Conservation (phyloP, 1,284 basidiomycete species). For the Ceratobasidium sp. region DNA sequence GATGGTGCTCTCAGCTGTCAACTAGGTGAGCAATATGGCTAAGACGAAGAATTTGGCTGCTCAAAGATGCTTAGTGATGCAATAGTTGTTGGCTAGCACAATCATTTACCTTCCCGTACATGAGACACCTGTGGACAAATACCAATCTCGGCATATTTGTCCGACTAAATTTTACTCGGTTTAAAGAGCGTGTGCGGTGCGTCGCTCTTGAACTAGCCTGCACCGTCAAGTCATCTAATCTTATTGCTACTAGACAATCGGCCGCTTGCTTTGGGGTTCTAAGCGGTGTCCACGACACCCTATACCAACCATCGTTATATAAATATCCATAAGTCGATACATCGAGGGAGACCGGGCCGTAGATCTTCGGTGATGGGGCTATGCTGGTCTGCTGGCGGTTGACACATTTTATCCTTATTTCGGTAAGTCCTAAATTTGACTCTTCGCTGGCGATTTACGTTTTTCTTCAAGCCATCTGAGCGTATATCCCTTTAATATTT, state of each 20-base stretch:
- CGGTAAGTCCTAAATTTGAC: background rate
- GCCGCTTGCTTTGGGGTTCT: too few species aligned
- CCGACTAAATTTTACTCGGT: too few species aligned
- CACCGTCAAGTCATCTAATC: too few species aligned
- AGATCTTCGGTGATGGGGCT: too few species aligned
- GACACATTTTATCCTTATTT: background rate
- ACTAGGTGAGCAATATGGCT: background rate
- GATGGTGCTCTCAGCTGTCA: background rate
- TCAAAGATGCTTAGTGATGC: background rate
- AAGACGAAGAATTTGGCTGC: background rate
- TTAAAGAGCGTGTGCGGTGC: too few species aligned
- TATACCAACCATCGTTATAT: too few species aligned
- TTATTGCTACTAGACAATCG: too few species aligned
- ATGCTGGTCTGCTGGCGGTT: too few species aligned
- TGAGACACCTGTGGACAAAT: background rate
- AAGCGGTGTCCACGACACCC: too few species aligned
- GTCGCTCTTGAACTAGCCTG: too few species aligned
- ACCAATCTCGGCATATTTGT: background rate
- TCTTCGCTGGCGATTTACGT: background rate
- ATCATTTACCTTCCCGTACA: background rate
- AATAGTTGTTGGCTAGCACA: background rate
- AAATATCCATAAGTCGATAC: too few species aligned
- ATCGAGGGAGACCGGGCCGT: too few species aligned
- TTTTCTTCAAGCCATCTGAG: background rate
- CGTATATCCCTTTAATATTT: background rate